Evolutionary conservation across 2,329 filamentous ascomycete genomes (phyloP), one percentile per base, ranked within the genome.

Genomic region (Fusarium mundagurra): DNA sequence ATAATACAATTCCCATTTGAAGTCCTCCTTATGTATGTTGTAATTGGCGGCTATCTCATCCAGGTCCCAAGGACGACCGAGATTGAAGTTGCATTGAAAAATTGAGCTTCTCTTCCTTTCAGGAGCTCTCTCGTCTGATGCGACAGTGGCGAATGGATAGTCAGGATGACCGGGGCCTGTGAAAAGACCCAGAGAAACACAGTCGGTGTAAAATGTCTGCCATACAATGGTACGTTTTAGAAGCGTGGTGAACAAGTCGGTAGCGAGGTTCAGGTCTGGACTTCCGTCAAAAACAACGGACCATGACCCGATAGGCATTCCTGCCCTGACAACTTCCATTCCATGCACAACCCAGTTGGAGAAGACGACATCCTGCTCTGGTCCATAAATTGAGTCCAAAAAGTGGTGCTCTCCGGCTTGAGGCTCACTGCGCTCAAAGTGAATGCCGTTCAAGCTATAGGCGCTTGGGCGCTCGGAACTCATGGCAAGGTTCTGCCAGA

Each of bases 71-170:
- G 48, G 22, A 12, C 47, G 53, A 34, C 54, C 29, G 5, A 63
- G 36, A 12, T 44, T 60, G 33, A 71, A 71, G 20, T 73, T 74
- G 41, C 55, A 61, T 9, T 33, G 43, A 1, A 69, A 24, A 14
- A 69, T 29, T 5, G 60, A 62, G 6, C 51, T 38, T 38, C 61
- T n/a, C 3, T 33, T 20, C 0, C 20, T 1, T 6, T 51, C 47
- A 20, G n/a, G 10, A 5, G 54, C 6, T 36, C 2, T 33, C 18
- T 13, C 36, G 5, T 38, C 18, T 3, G 5, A 18, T 5, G 2
- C 1, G 9, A 16, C 9, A 7, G n/a, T 50, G 20, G 31, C 5
- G 5, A 59, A 43, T 17, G 41, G 51, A 5, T 51, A 58, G 0
- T 57, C 44, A 11, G 44, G 31, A 17, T 33, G 29, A 6, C 1